phyloP scores from a whole-genome alignment of 306 rosid species.

The Delonix regia region DNA sequence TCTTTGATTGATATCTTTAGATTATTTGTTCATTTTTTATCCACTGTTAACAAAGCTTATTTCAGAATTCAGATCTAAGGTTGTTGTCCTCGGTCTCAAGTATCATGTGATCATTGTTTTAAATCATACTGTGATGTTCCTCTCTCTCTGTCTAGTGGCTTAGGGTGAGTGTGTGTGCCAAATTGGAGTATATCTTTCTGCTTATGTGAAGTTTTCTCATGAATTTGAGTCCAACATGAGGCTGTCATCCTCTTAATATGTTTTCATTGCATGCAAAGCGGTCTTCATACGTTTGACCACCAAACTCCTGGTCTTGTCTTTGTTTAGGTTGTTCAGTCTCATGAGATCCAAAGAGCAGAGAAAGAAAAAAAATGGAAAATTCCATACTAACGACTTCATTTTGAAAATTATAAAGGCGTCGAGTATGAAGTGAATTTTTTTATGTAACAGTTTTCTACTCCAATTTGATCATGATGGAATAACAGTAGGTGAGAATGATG shows the following conservation, averaged over 20 bases:
- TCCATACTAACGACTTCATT: not conserved
- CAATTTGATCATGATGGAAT: not conserved
- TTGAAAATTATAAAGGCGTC: not conserved
- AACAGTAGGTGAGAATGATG: not conserved
- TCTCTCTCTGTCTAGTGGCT: not conserved
- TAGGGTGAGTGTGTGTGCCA: not conserved
- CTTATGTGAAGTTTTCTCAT: not conserved
- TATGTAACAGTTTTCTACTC: not conserved
- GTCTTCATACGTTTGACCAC: not conserved
- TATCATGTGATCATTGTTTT: not conserved
- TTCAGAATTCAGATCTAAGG: slow-evolving; percentile 6
- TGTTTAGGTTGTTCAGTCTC: not conserved
- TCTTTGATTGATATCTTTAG: slow-evolving; percentile 29
- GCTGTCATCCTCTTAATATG: not conserved
- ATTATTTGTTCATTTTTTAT: slow-evolving; percentile 7
- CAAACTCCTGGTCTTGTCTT: not conserved
- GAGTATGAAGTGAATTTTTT: not conserved
- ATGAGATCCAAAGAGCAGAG: not conserved
- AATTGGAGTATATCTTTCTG: not conserved
- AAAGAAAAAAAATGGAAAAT: not conserved
- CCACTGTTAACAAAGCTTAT: not conserved
- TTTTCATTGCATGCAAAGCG: slow-evolving; percentile 23
- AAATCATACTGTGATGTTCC: not conserved
- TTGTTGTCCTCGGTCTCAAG: slow-evolving; percentile 21
- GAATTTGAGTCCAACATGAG: not conserved